Base-by-base conservation (phyloP, 192 early-diverging fungal species). In the Phlyctochytrium arcticum region DNA sequence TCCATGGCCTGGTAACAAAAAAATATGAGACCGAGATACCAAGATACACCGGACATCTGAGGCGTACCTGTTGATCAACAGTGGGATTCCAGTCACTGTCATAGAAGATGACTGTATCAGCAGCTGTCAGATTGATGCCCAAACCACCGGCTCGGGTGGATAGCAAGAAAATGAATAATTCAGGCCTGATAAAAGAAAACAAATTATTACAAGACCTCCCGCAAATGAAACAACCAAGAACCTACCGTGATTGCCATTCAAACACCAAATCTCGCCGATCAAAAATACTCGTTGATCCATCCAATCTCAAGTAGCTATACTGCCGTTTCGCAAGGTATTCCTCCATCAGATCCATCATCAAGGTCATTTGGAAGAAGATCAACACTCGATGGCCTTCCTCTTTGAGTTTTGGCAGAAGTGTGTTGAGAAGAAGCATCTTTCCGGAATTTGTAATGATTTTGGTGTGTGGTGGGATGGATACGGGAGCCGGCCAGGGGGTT, bases 351-450 rank as follows among this genome's bases (percentile, higher is more conserved):
- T 93, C 90, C 73, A 96, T 72, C 75, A 93, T 87, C 48, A 87
- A 85, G 5, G 89, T 87, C 73, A 95, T 91, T 75, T 96, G 94
- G n/a, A 88, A 90, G 71, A 95, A 96, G 9, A 96, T 85, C 44
- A 96, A 75, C 4, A 94, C 90, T 42, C 92, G 90, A 73, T 96
- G 94, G 6, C 86, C 88, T 10, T 82, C 72, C 0, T 75, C 73
- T 68, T 94, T 88, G 8, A 96, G 68, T 4, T 77, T 82, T 0
- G 86, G 79, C 29, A 96, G 71, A 12, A 96, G 73, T 4, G 84
- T 80, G 71, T 94, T 88, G 49, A 96, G 73, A 0, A 95, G 57
- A 6, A 93, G 46, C 70, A 95, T 85, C 70, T 96, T 96, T 30
- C 94, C 94, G 2, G 92, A 89, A 5, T 79, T 63, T 24, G 73